These are phyloP conservation scores for Hygrophila difformis DNA, from an alignment of 257 asterid genomes.

Conservation along the genomic window DNA sequence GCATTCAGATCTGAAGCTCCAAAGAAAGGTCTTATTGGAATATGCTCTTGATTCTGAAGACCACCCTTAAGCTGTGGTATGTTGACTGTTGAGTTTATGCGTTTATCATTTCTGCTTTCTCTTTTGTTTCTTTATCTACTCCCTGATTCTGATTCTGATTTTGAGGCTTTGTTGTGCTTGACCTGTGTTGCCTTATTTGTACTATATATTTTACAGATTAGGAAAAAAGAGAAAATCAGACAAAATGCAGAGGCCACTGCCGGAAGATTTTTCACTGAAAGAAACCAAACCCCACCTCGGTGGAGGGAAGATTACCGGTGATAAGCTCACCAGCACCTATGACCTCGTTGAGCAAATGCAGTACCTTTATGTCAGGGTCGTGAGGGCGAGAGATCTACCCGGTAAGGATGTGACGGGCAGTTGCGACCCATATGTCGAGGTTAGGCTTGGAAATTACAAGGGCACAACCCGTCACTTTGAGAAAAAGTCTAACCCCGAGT, in stretches of 20 bases:
- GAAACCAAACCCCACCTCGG: constrained; percentile 64
- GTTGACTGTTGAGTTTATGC: constrained; percentile 2
- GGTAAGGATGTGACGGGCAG: constrained; percentile 58
- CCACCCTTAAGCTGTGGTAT: not conserved
- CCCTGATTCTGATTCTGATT: not conserved
- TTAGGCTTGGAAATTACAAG: constrained; percentile 56
- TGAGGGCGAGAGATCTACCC: constrained; percentile 57
- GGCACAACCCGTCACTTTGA: constrained; percentile 63
- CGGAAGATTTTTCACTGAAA: constrained; percentile 44
- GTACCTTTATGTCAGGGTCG: constrained; percentile 63
- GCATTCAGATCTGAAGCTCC: constrained; percentile 38
- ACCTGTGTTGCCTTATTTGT: not conserved
- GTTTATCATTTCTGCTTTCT: not conserved
- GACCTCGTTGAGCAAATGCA: constrained; percentile 77
- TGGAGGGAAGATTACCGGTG: constrained; percentile 63
- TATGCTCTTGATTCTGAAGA: not conserved
- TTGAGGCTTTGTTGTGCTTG: too few relatives aligned
- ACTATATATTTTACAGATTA: constrained; percentile 15
- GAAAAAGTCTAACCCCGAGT: constrained; percentile 59
- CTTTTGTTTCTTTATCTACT: not conserved
- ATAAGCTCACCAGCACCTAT: constrained; percentile 64
- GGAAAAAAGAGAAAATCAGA: too few relatives aligned
- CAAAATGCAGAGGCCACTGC: constrained; percentile 53
- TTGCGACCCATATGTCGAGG: constrained; percentile 58
- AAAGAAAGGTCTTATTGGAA: constrained; percentile 18